These are phyloP conservation scores for Suillus weaverae DNA, from an alignment of 768 basidiomycete genomes.

Conservation along the genomic window DNA sequence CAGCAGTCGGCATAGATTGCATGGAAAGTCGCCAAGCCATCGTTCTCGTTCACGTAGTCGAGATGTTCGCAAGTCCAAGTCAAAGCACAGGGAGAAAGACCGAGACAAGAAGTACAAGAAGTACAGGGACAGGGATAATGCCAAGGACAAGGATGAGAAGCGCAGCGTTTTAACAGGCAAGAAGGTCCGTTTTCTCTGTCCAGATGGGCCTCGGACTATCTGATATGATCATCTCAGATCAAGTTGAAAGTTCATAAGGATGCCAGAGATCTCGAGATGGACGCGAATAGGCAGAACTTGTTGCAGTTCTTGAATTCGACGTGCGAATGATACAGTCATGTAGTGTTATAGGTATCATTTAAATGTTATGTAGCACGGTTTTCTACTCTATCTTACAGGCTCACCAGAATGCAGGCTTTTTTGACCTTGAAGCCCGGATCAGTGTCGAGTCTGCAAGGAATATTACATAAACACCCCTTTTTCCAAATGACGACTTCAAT, in stretches of 20 bases:
- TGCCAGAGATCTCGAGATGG: constrained; percentile 54
- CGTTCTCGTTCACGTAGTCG: constrained; percentile 31
- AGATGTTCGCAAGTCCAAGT: constrained; percentile 24
- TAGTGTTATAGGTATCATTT: neutral
- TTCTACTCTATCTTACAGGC: neutral
- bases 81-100: constrained; percentile 24
- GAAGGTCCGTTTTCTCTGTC: constrained; percentile 40
- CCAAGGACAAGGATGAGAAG: constrained; percentile 45
- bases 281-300: constrained; percentile 54
- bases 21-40: constrained; percentile 11
- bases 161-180: constrained; percentile 62
- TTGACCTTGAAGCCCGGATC: neutral
- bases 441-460: neutral
- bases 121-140: constrained; percentile 34
- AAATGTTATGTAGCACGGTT: neutral
- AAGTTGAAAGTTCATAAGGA: constrained; percentile 65
- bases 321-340: constrained; percentile 23
- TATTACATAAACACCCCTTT: constrained; percentile 2
- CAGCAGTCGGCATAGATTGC: constrained; percentile 19
- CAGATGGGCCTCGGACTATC: neutral
- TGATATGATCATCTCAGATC: constrained; percentile 38
- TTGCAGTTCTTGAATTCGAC: constrained; percentile 58
- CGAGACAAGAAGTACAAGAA: constrained; percentile 39
- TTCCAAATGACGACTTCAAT: neutral
- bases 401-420: neutral